Evolutionary conservation across 345 rosid genomes (phyloP), one percentile per base, ranked within the genome.

Genomic region (Sisymbrium altissimum): DNA sequence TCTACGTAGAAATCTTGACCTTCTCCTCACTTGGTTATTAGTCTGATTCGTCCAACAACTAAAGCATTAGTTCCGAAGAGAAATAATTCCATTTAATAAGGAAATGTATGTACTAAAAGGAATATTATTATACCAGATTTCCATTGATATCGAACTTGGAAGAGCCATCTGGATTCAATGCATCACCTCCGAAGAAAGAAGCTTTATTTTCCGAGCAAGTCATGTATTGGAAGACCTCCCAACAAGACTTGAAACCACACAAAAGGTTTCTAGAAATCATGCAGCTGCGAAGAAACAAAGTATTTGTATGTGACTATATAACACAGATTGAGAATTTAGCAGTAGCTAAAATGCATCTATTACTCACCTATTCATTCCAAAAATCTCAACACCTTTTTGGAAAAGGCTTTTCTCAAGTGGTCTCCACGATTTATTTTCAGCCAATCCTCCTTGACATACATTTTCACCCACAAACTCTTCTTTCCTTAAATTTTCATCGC

Each of bases 1-100:
- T 78, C 99, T 83, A 54, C 98, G 96, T 73, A 96, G 79, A 82
- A 87, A 92, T 73, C 88, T 90, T 70, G 99, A 96, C 82, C 99
- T 88, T 75, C 99, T 84, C 82, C 98, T 86, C 55, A 83, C 91
- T 81, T 86, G 98, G 78, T 80, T 89, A 81, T 82, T 86, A 14
- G 87, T 85, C 96, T 96, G 72, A 43, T 57, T 46, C 65, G 70
- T 66, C 57, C 74, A 41, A 45, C 63, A 27, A 73, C 74, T 46
- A 58, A 44, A 19, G 63, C 64, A 69, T 46, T 43, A 39, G 58
- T 41, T 53, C 68, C 4, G 21, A 41, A 58, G 15, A 65, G 53
- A 62, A 25, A 45, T 9, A 33, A n/a, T n/a, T n/a, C n/a, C n/a
- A n/a, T n/a, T n/a, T n/a, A n/a, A n/a, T n/a, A n/a, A n/a, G n/a